Base-by-base conservation (phyloP, 163 green algal species). In the Picocystis sp. region DNA sequence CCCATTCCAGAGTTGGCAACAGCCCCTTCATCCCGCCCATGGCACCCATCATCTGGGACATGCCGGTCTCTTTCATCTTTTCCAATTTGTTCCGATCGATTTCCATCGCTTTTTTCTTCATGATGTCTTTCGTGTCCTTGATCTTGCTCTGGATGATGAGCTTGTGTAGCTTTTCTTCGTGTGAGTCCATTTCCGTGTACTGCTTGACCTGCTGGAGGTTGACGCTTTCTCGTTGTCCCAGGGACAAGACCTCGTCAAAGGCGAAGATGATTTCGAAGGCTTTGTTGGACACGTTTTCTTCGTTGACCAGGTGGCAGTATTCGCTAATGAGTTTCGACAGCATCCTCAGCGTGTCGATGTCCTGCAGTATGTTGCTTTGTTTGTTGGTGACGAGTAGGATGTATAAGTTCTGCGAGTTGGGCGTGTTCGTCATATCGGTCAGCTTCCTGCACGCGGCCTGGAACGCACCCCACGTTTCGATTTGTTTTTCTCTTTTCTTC, bases 111-210 rank as follows among this genome's bases (percentile, higher is more conserved):
- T 94, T 95, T 58, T 81, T 80, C 72, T 92, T 93, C 89, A 98
- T 98, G 25, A 90, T 57, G 57, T 95, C 86, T 66, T 82, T 83
- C 14, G 89, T 95, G 51, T 98, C 89, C 34, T 93, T 84, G 52
- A 96, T 93, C 78, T 98, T 98, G 67, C 56, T 82, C 64, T 93
- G 75, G 51, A 96, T 95, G 65, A 96, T 95, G 79, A 94, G 91
- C 70, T 96, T 95, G 77, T 98, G 89, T 63, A 97, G 78, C 77
- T 95, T 96, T 84, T 99, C 90, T 67, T 96, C 90, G 52, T 94
- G 82, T 22, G 66, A 86, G 66, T 97, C 88, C 90, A 99, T 99
- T 66, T 96, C 90, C 19, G 80, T 94, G 70, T 93, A 96, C 64
- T 93, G 81, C 66, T 84, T 82, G 53, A 96, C 81, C 64, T 78